Conservation (phyloP, 2,329 filamentous ascomycete species). For the Ceratocystis harringtonii region DNA sequence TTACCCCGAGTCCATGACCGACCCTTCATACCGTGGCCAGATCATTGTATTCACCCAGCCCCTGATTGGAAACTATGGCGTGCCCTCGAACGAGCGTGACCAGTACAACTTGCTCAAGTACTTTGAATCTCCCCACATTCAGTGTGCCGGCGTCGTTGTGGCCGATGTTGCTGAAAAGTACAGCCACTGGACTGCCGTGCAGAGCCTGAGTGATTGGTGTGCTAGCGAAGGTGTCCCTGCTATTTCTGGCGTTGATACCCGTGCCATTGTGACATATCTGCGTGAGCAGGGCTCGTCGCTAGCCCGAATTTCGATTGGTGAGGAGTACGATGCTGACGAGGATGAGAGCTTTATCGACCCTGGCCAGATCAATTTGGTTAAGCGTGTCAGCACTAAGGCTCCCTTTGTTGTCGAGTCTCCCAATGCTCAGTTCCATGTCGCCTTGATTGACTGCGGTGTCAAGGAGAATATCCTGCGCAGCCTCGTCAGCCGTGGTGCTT, state of each 20-base stretch:
- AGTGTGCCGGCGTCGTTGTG: constrained; percentile 90
- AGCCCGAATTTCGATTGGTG: constrained; percentile 83
- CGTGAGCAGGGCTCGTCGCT: constrained; percentile 95
- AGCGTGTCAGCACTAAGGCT: constrained; percentile 92
- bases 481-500: constrained; percentile 78
- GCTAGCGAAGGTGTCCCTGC: constrained; percentile 89
- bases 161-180: constrained; percentile 87
- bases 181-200: constrained; percentile 97
- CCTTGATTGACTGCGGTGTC: constrained; percentile 92
- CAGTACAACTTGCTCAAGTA: constrained; percentile 85
- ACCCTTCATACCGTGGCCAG: constrained; percentile 80
- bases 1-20: constrained; percentile 89
- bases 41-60: constrained; percentile 98
- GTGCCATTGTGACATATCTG: constrained; percentile 87
- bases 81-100: constrained; percentile 74
- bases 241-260: constrained; percentile 92
- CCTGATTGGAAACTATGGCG: constrained; percentile 95
- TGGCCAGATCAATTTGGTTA: constrained; percentile 90
- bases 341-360: constrained; percentile 93
- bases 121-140: constrained; percentile 95
- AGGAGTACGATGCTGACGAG: constrained; percentile 96
- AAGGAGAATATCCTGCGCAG: constrained; percentile 99
- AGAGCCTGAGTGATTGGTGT: constrained; percentile 88
- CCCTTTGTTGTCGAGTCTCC: constrained; percentile 87
- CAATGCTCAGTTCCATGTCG: constrained; percentile 74